Conservation (phyloP, 2,329 filamentous ascomycete species). For the Ramularia endophylla region DNA sequence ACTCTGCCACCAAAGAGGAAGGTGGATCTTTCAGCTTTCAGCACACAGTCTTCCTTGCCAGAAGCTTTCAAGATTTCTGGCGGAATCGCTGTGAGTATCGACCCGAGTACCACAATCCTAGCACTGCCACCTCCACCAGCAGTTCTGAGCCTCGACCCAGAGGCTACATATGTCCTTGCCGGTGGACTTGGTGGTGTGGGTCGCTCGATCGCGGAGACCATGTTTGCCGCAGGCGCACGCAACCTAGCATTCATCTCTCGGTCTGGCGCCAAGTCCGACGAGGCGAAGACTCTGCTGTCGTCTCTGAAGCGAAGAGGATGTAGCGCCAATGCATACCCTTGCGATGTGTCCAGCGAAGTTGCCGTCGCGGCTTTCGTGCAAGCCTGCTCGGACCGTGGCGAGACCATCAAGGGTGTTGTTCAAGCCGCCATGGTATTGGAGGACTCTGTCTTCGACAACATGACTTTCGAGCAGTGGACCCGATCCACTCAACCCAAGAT, state of each 20-base stretch:
- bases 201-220: slow-evolving; percentile 1
- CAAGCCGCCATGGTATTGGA: slow-evolving; percentile 32
- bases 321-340: background rate
- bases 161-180: slow-evolving; percentile 9
- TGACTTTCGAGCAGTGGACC: slow-evolving; percentile 17
- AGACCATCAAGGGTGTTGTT: slow-evolving; percentile 13
- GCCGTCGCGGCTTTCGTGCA: background rate
- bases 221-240: background rate
- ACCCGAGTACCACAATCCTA: slow-evolving; percentile 1
- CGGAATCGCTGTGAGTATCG: slow-evolving; percentile 1
- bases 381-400: background rate
- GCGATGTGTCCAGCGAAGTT: background rate
- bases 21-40: slow-evolving; percentile 1
- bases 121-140: slow-evolving; percentile 1
- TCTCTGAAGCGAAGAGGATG: background rate
- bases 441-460: slow-evolving; percentile 18
- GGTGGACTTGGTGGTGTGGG: slow-evolving; percentile 5
- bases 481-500: slow-evolving; percentile 22
- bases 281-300: background rate
- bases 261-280: slow-evolving; percentile 1
- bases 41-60: background rate
- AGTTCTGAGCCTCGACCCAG: slow-evolving; percentile 16
- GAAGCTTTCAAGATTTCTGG: slow-evolving; percentile 1
- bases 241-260: background rate
- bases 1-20: slow-evolving; percentile 3